phyloP scores from a whole-genome alignment of 495 filamentous ascomycete genomes.

The Neurospora sp. region DNA sequence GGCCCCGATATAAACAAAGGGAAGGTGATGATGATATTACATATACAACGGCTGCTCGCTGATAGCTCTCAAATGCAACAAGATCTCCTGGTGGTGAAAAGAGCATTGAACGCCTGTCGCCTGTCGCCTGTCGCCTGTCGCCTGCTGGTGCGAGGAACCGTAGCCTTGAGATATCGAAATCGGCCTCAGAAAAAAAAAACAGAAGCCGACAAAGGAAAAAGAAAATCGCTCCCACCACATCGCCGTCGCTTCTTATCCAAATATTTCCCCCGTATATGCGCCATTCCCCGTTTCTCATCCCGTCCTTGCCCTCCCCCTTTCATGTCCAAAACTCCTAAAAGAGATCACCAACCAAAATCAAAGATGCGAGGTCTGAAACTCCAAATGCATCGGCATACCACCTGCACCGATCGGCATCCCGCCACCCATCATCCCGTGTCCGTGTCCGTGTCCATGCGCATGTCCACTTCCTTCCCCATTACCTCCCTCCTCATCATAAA shows the following conservation, averaged over 20 bases:
- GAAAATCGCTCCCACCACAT: background rate
- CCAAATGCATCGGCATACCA: conserved; percentile 11
- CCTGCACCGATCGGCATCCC: conserved; percentile 3
- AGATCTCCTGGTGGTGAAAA: background rate
- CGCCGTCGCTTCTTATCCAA: background rate
- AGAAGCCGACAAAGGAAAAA: background rate
- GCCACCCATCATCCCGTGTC: background rate
- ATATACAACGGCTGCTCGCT: background rate
- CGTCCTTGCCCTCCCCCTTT: background rate
- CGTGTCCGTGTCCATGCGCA: background rate
- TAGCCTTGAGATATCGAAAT: background rate
- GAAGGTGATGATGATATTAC: background rate
- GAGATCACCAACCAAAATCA: background rate
- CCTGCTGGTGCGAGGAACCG: background rate
- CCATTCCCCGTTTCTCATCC: background rate
- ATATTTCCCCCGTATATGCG: background rate
- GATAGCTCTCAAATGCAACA: background rate
- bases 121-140: background rate
- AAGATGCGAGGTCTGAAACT: conserved; percentile 20
- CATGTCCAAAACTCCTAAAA: background rate
- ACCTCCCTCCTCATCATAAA: conserved; percentile 1
- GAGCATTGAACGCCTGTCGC: background rate
- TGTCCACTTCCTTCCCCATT: background rate
- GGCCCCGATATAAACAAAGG: background rate
- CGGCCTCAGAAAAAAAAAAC: background rate